Evolutionary conservation across 371 early-diverging fungal species (phyloP), one percentile per base, ranked within the genome.

Genomic region (Apophysomyces trapeziformis): DNA sequence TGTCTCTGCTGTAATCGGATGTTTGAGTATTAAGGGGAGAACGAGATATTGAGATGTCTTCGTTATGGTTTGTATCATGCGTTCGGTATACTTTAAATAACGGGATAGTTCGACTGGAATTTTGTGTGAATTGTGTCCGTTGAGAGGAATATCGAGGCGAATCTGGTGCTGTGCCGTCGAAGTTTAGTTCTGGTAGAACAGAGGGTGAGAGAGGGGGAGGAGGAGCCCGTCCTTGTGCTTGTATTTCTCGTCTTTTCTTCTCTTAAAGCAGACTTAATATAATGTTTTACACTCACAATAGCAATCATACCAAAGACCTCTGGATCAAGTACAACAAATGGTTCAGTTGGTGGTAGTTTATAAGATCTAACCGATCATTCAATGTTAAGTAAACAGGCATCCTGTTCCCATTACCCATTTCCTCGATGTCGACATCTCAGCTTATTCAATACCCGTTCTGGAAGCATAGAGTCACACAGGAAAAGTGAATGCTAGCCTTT

Each of bases 151-250:
- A 13, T 9, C 16, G 13, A 45, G 46, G 46, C 7, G 46, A 45
- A 13, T 7, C n/a, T 13, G 46, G 46, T 45, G 16, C 13, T 13
- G 46, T 13, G 6, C 13, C 16, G n/a, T 45, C 16, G 13, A 45
- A 45, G 46, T 45, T 45, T 13, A 45, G 46, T n/a, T 45, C 46
- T 45, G 46, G 46, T 45, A 45, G 9, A 45, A 45, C 16, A 18
- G 46, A 45, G 16, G 46, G 46, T 6, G 46, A 45, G 6, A 45
- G 46, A 45, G 46, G 46, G 0, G 46, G 46, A n/a, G 46, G 46
- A 45, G 46, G 46, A 7, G n/a, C 46, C 16, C 46, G 46, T 18
- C 46, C 46, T 45, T 45, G 46, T 14, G 13, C 46, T 45, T 45
- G 46, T 6, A 45, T 45, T 18, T 45, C 46, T 13, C 12, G 46